Conservation (phyloP, 345 rosid species). For the Capsella bursapastoris region DNA sequence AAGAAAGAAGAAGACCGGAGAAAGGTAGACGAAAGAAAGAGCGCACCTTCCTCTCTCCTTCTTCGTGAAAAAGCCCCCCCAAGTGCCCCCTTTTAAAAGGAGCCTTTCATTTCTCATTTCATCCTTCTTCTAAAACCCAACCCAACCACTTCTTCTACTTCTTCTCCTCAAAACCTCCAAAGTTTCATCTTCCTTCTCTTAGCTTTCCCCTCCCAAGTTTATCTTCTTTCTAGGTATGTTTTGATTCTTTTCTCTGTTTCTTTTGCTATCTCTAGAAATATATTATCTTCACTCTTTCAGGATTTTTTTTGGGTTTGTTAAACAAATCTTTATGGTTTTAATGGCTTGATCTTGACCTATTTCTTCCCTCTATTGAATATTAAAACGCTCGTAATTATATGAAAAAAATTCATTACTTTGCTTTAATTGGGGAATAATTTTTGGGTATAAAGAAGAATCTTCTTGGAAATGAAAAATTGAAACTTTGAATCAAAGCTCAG, state of each 20-base stretch:
- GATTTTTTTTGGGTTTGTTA: slow-evolving; percentile 10
- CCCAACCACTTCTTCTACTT: background rate
- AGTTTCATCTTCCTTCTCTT: slow-evolving; percentile 15
- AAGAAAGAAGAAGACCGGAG: slow-evolving; percentile 30
- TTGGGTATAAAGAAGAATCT: slow-evolving; percentile 11
- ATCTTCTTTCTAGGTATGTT: slow-evolving; percentile 37
- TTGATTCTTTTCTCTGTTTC: slow-evolving; percentile 33
- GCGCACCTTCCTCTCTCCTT: slow-evolving; percentile 72
- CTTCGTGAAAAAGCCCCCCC: slow-evolving; percentile 33
- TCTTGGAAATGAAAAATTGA: slow-evolving; percentile 8
- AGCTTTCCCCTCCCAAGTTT: background rate
- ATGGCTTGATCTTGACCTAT: slow-evolving; percentile 5
- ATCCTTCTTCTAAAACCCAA: slow-evolving; percentile 21
- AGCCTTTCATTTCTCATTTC: slow-evolving; percentile 26
- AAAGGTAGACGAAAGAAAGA: slow-evolving; percentile 56
- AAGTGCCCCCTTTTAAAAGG: slow-evolving; percentile 42
- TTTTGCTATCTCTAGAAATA: background rate
- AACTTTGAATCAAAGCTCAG: slow-evolving; percentile 11
- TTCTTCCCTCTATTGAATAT: background rate
- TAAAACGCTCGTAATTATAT: slow-evolving; percentile 20
- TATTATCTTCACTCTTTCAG: background rate
- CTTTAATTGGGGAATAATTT: background rate
- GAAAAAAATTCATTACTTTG: background rate
- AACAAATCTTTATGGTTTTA: slow-evolving; percentile 1
- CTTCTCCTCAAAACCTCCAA: slow-evolving; percentile 17